A percentile compares a stretch with the other conserved stretches of the same genome.
Evolutionary conservation across 306 rosid genomes (phyloP).

Genomic region (Astragalus glycyphyllos): DNA sequence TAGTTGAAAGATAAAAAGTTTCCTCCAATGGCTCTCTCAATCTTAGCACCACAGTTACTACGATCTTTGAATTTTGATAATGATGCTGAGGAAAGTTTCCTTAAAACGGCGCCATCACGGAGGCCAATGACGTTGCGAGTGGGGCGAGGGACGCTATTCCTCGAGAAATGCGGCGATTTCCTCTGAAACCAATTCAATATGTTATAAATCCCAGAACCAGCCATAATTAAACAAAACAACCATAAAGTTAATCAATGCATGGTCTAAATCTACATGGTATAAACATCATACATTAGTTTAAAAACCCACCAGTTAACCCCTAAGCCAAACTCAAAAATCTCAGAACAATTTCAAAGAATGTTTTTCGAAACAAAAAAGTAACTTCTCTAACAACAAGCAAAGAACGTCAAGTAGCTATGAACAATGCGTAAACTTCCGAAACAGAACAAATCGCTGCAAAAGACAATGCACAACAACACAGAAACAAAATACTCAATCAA

Average conservation of each 20-base stretch:
- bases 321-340: neutral
- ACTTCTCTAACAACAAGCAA: neutral
- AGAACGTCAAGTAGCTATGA: neutral
- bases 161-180: no score
- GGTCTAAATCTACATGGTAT: no score
- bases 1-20: slow-evolving; percentile 51
- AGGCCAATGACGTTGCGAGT: no score
- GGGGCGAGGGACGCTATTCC: no score
- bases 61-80: slow-evolving; percentile 59
- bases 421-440: neutral
- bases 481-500: neutral
- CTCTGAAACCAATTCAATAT: no score
- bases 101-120: no score
- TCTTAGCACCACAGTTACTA: slow-evolving; percentile 60
- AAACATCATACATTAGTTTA: neutral
- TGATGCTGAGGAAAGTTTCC: slow-evolving; percentile 67
- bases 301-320: neutral
- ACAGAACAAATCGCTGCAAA: neutral
- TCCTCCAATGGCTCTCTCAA: slow-evolving; percentile 54
- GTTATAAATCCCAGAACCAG: neutral
- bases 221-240: neutral
- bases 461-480: neutral
- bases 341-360: neutral
- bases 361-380: neutral
- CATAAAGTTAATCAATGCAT: neutral